A percentile compares a stretch with the other conserved stretches of the same genome.
These are phyloP conservation scores for Sporothrix brasiliensis DNA, from an alignment of 2,329 filamentous ascomycete genomes.

Conservation along the genomic window DNA sequence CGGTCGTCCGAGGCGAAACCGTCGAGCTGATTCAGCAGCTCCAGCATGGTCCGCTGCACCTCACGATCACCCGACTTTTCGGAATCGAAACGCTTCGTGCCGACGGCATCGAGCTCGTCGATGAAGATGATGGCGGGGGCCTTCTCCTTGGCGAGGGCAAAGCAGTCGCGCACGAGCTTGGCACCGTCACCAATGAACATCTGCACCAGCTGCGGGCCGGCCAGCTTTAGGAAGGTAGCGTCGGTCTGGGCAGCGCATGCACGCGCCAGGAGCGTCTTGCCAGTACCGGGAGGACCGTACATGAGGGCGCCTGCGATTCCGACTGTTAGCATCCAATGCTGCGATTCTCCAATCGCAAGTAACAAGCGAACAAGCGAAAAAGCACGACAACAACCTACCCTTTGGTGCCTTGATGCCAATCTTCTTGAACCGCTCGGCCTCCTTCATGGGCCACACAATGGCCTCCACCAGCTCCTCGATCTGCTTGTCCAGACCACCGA, in stretches of 20 bases:
- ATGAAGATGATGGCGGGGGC: conserved; percentile 99
- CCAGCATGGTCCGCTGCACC: conserved; percentile 98
- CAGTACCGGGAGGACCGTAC: conserved; percentile 92
- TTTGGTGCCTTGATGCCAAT: conserved; percentile 99
- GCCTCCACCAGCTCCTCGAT: conserved; percentile 98
- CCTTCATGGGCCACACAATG: conserved; percentile 99
- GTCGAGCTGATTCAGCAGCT: conserved; percentile 96
- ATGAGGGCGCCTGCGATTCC: conserved; percentile 77
- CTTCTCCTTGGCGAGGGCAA: conserved; percentile 97
- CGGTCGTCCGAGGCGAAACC: conserved; percentile 96
- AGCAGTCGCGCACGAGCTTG: conserved; percentile 96
- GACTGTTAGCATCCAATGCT: conserved; percentile 23
- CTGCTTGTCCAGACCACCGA: conserved; percentile 96
- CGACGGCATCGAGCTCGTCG: conserved; percentile 96
- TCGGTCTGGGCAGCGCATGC: conserved; percentile 98
- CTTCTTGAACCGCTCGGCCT: conserved; percentile 98
- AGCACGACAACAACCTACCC: conserved; percentile 60
- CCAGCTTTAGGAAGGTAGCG: conserved; percentile 97
- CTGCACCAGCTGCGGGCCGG: conserved; percentile 94
- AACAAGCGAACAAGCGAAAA: no score
- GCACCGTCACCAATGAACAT: conserved; percentile 99
- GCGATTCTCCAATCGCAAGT: neutral
- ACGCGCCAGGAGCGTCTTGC: conserved; percentile 88
- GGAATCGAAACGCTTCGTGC: conserved; percentile 97
- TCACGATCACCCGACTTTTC: conserved; percentile 98